A percentile compares a stretch with the other conserved stretches of the same genome.
phyloP scores from a whole-genome alignment of 805 yeast species.

The Saturnispora dispora region DNA sequence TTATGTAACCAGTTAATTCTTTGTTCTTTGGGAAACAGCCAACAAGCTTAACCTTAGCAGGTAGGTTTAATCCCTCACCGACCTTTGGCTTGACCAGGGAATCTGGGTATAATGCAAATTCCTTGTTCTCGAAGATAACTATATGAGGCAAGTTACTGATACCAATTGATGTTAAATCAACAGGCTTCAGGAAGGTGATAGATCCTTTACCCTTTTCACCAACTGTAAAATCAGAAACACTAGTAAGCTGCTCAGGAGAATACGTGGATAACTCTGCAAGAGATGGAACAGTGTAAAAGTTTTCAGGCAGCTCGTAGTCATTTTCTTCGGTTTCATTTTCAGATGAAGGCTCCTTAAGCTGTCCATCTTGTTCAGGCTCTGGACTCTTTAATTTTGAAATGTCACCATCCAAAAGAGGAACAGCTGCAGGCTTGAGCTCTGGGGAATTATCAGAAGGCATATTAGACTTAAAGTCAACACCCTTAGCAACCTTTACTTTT shows the following conservation, averaged over 20 bases:
- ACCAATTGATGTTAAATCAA: slow-evolving; percentile 66
- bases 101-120: slow-evolving; percentile 68
- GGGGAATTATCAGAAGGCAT: slow-evolving; percentile 5
- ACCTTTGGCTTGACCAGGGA: slow-evolving; percentile 45
- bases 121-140: slow-evolving; percentile 49
- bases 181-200: slow-evolving; percentile 69
- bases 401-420: not conserved
- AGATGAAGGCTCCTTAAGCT: slow-evolving; percentile 1
- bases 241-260: slow-evolving; percentile 54
- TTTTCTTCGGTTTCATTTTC: not conserved
- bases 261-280: slow-evolving; percentile 49
- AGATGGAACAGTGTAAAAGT: slow-evolving; percentile 84
- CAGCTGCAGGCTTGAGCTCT: not conserved
- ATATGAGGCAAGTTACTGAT: slow-evolving; percentile 58
- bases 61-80: slow-evolving; percentile 80
- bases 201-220: slow-evolving; percentile 77
- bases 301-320: slow-evolving; percentile 35
- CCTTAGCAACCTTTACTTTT: slow-evolving; percentile 25
- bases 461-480: slow-evolving; percentile 26
- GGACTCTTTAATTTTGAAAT: not conserved
- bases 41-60: slow-evolving; percentile 63
- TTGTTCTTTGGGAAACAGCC: slow-evolving; percentile 75
- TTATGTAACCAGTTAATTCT: slow-evolving; percentile 62
- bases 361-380: slow-evolving; percentile 4
- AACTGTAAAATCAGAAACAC: slow-evolving; percentile 55